Evolutionary conservation across 2,329 filamentous ascomycete genomes (phyloP).

Genomic region (Bipolaris victoriae): DNA sequence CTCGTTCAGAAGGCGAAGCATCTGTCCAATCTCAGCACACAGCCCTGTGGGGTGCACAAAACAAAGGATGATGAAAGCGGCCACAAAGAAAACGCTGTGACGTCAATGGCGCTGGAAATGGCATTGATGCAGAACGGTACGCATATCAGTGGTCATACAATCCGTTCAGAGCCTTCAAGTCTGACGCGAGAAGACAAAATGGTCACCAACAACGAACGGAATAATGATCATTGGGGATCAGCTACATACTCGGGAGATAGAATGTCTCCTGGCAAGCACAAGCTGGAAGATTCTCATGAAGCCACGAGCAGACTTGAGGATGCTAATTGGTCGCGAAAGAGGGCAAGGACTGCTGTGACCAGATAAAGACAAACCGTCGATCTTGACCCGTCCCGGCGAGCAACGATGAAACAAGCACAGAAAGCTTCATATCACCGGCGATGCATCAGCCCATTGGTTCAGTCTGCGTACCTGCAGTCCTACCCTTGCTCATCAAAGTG

Average conservation of each 20-base stretch:
- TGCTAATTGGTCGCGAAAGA: not conserved
- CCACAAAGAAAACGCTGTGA: not conserved
- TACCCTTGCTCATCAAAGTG: not conserved
- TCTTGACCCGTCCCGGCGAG: not conserved
- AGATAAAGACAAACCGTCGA: not conserved
- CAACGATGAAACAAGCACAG: not conserved
- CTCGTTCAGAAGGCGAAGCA: not conserved
- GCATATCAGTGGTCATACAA: not conserved
- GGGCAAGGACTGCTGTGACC: not conserved
- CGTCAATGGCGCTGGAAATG: not conserved
- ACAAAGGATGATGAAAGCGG: not conserved
- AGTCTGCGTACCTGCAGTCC: not conserved
- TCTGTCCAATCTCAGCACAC: not conserved
- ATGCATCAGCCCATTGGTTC: not conserved
- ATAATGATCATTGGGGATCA: not conserved
- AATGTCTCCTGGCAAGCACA: not conserved
- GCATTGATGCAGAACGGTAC: not conserved
- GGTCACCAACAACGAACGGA: not conserved
- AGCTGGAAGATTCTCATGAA: not conserved
- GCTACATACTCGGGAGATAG: not conserved
- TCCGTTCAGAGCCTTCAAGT: not conserved
- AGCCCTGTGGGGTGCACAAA: not conserved
- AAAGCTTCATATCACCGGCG: not conserved
- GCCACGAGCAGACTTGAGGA: not conserved
- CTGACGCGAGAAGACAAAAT: not conserved